Base-by-base conservation (phyloP, 192 early-diverging fungal genomes). In the Coemansia asiatica region DNA sequence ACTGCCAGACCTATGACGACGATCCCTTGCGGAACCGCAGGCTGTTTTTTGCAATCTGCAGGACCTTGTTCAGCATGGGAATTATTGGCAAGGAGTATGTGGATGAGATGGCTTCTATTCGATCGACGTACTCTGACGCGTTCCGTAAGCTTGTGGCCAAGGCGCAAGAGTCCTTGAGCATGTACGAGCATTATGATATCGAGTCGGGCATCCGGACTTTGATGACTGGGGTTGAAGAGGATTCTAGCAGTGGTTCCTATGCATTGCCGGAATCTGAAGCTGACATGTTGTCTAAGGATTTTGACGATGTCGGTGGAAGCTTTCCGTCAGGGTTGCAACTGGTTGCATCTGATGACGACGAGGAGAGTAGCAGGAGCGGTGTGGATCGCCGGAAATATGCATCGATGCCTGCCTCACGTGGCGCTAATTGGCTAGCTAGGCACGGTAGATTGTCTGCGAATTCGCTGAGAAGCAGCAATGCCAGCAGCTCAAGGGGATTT, bases 1-100 rank as follows among this genome's bases (percentile, higher is more conserved):
- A 95, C 81, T 94, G 93, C 68, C 74, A 85, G 31, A 74, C 94
- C 21, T 96, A 97, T 75, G 94, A 93, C 71, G 87, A 94, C 53
- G 86, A 87, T 38, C 91, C 92, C 2, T 87, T 95, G 69, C 85
- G 88, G 48, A 96, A 94, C 69, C 90, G 89, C 22, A 79, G 85
- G 38, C 78, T 96, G 18, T 98, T 98, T 63, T 93, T 90, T 63
- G 78, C 91, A 15, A 90, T 98, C 29, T 96, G 96, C 68, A 88
- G 90, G 51, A 95, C 91, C 7, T 80, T 98, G 13, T 88, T 84
- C 31, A 81, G 85, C 53, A 91, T 96, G 90, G 95, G 95, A 9
- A 87, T 92, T 21, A 87, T 92, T 55, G 87, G 87, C 51, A 84
- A 87, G 28, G 89, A 91, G 47, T 85, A 88, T 48, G 74, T 94